phyloP scores from a whole-genome alignment of 2,329 filamentous ascomycete species.

The Coniosporium tulheliwenetii region DNA sequence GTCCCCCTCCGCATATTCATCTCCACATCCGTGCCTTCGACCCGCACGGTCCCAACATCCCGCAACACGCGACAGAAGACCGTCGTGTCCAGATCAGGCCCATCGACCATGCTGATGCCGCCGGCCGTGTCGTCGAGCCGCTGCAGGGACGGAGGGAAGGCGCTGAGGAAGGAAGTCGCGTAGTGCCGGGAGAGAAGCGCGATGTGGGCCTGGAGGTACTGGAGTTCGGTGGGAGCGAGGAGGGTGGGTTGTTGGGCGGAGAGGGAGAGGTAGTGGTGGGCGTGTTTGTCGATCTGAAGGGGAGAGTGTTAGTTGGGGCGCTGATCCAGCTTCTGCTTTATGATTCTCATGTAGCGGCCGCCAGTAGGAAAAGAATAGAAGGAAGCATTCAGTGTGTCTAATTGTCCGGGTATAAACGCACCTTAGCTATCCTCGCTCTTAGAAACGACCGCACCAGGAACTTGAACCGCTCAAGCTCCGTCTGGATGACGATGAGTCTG shows the following conservation, averaged over 20 bases:
- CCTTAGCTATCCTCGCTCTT: constrained; percentile 76
- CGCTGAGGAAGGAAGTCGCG: constrained; percentile 63
- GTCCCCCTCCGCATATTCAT: constrained; percentile 31
- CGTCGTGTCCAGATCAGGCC: constrained; percentile 65
- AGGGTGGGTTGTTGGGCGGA: constrained; percentile 20
- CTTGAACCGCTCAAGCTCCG: constrained; percentile 87
- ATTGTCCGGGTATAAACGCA: constrained; percentile 22
- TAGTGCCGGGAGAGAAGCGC: constrained; percentile 75
- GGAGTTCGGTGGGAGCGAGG: constrained; percentile 63
- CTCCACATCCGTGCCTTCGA: constrained; percentile 44
- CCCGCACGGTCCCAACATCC: constrained; percentile 38
- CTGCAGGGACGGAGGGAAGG: constrained; percentile 66
- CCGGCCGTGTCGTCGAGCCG: constrained; percentile 82
- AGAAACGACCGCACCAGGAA: constrained; percentile 76
- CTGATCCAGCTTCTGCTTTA: too few species aligned
- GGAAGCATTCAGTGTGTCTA: too few species aligned
- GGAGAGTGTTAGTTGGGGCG: neutral
- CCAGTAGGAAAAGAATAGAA: too few species aligned
- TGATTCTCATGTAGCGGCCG: too few species aligned
- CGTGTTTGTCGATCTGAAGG: constrained; percentile 58
- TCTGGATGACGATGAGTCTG: constrained; percentile 85
- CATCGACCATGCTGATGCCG: constrained; percentile 83
- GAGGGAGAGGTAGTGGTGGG: constrained; percentile 53
- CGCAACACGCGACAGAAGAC: constrained; percentile 68
- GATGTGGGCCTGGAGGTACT: constrained; percentile 76